phyloP scores from a whole-genome alignment of 106 monocot genomes.

The Dendrobium nobile region DNA sequence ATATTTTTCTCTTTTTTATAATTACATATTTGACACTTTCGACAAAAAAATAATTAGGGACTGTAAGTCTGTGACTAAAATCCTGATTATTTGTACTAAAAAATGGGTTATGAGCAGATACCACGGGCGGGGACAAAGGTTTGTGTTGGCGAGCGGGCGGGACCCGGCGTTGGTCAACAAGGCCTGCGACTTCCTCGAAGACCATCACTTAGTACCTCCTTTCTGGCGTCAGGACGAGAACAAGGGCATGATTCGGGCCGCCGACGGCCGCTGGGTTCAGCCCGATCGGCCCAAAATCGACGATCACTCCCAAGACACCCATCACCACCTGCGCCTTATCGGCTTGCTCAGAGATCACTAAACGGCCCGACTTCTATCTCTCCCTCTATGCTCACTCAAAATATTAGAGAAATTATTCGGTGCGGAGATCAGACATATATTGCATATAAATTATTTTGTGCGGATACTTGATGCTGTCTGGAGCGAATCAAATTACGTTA shows the following conservation, averaged over 20 bases:
- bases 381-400: too few species aligned
- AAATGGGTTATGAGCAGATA: constrained; percentile 21
- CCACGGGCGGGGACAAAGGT: constrained; percentile 50
- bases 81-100: too few species aligned
- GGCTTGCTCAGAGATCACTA: constrained; percentile 7
- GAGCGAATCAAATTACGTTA: too few species aligned
- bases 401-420: too few species aligned
- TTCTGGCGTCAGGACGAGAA: constrained; percentile 80
- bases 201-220: constrained; percentile 71
- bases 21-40: too few species aligned
- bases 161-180: constrained; percentile 91
- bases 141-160: constrained; percentile 43
- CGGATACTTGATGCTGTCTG: too few species aligned
- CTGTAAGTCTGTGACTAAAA: too few species aligned
- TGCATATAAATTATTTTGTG: too few species aligned
- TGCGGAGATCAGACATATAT: too few species aligned
- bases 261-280: constrained; percentile 57
- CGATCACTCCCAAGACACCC: constrained; percentile 41
- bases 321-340: constrained; percentile 41
- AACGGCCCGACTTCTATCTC: neutral
- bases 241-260: constrained; percentile 57
- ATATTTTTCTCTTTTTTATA: too few species aligned
- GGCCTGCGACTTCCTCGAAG: constrained; percentile 59
- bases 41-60: too few species aligned
- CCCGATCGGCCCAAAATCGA: constrained; percentile 49